Base-by-base conservation (phyloP, 2,329 filamentous ascomycete species). In the Monilinia aucupariae region DNA sequence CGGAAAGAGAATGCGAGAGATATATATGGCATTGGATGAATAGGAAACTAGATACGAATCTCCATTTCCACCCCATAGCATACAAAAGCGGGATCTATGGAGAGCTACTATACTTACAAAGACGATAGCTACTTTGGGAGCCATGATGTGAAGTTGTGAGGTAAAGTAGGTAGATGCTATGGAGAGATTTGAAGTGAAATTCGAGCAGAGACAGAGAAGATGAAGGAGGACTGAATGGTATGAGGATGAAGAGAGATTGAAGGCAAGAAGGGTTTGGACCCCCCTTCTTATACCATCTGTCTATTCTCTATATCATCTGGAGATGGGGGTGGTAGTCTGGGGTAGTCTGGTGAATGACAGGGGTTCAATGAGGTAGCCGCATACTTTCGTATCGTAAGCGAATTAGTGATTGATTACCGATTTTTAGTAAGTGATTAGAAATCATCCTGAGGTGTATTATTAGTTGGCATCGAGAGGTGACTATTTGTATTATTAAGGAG, bases 71-170 rank as follows among this genome's bases (percentile, higher is more conserved):
- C 4, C 6, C 5, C 25, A 10, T 22, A 12, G 15, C 10, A 9
- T 43, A 22, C 25, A 13, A 55, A n/a, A 3, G 39, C 0, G 20
- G 20, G 37, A 13, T 17, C 9, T 13, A n/a, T 49, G 6, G n/a
- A 50, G 56, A n/a, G 37, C 20, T 48, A 84, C 3, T 30, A n/a
- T 6, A 30, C 89, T 71, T 82, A 92, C 90, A 77, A 86, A 96
- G 76, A 96, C 85, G 78, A 96, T 94, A 72, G 92, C 92, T 75
- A 96, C 85, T 82, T 91, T 96, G 77, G 90, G 90, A 79, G 90
- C 90, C 91, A 96, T 96, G 61, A 43, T 69, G 70, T 66, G 62
- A 64, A 22, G 17, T 22, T 25, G 6, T 22, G 17, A 45, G n/a
- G 6, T 30, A 6, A 30, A 30, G 27, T 30, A 32, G n/a, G 30